Conservation (phyloP, 2,329 filamentous ascomycete genomes). For the Coniochaeta sp. region DNA sequence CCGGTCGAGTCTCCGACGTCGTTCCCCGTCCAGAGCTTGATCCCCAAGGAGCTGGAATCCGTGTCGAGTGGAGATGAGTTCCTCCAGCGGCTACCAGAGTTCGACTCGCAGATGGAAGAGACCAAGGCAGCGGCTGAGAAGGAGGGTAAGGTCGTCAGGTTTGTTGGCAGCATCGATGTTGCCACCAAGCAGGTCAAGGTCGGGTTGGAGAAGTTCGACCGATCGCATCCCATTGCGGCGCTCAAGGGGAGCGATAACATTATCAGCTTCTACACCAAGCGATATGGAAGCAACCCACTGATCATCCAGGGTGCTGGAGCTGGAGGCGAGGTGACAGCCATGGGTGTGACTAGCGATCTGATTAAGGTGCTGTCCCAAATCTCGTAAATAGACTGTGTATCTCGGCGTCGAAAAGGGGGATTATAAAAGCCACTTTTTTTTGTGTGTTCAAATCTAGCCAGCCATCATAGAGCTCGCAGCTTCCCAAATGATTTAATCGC, state of each 20-base stretch:
- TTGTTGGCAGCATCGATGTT: constrained; percentile 89
- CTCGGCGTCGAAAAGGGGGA: background rate
- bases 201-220: constrained; percentile 82
- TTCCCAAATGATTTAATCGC: background rate
- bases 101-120: constrained; percentile 84
- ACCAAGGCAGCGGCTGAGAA: constrained; percentile 78
- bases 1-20: constrained; percentile 74
- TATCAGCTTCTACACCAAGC: constrained; percentile 95
- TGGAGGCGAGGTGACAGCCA: constrained; percentile 91
- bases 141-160: constrained; percentile 86
- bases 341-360: constrained; percentile 93
- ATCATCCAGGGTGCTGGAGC: constrained; percentile 94
- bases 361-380: constrained; percentile 79
- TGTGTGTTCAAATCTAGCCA: background rate
- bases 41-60: constrained; percentile 77
- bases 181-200: constrained; percentile 78
- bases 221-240: constrained; percentile 82
- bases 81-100: constrained; percentile 68
- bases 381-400: constrained; percentile 12
- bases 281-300: constrained; percentile 84
- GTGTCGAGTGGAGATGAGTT: constrained; percentile 77
- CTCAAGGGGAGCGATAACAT: constrained; percentile 98
- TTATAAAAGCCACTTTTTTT: background rate
- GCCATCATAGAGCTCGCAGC: too few species aligned
- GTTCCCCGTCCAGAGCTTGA: constrained; percentile 91